Base-by-base conservation (phyloP, 129 eudicot species). In the Flaveria bidentis region DNA sequence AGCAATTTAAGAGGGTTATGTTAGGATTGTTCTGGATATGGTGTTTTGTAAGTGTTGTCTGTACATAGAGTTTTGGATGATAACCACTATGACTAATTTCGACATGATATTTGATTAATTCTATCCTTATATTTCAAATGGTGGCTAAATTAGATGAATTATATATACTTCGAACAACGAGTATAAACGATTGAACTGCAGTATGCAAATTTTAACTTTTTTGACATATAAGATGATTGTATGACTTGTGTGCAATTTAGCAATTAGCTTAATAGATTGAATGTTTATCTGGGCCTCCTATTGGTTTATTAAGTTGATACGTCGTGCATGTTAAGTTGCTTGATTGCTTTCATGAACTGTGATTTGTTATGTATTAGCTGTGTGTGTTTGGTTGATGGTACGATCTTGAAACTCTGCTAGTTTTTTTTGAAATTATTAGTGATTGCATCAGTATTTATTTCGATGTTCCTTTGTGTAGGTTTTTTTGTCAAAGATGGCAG, bases 401-500 rank as follows among this genome's bases (percentile, higher is more conserved):
- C n/a, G 17, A 16, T 53, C 62, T 20, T 18, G 13, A 7, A 56
- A 18, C 1, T 56, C 28, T 56, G 62, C 20, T 56, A 18, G 2
- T 6, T 7, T 1, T 0, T 8, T 56, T 56, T 20, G 23, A 56
- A 9, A 5, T 53, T 53, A n/a, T 53, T 53, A 6, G 3, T 53
- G 60, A 22, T 51, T 15, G 2, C 5, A 51, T 15, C 57, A 53
- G 60, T 53, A 52, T 8, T 58, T 10, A 58, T 25, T 52, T 56
- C 7, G 6, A 20, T 73, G 11, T 73, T 66, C 13, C 9, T 73
- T 12, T 69, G 6, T 68, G 73, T 42, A 58, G 55, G 12, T 45
- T 45, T n/a, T 44, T 45, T 45, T 45, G 2, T 45, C 49, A 45
- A 45, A 22, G 52, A 92, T 92, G 96, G 86, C 88, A 16, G 88